Evolutionary conservation across 129 eudicot genomes (phyloP).

Genomic region (Centrapalus pauciflorus): DNA sequence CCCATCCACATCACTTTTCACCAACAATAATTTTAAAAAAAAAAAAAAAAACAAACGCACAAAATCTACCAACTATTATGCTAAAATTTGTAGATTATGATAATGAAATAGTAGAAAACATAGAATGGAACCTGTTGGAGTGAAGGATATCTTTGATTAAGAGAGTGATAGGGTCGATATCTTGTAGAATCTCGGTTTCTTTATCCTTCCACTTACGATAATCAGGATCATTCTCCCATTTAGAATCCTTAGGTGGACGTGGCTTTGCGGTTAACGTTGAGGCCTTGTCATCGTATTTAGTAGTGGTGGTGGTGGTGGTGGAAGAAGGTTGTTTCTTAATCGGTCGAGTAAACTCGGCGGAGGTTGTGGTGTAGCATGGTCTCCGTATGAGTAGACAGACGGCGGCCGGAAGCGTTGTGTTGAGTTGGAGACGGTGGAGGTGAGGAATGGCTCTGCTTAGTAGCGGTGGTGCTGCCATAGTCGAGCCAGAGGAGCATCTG

Average conservation of each 20-base stretch:
- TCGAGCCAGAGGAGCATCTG: conserved; percentile 19
- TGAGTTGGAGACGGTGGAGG: conserved; percentile 60
- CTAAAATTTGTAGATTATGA: too few species aligned
- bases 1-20: too few species aligned
- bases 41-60: too few species aligned
- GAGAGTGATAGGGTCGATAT: conserved; percentile 50
- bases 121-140: conserved; percentile 51
- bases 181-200: conserved; percentile 56
- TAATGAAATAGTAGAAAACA: neutral
- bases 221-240: conserved; percentile 47
- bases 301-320: conserved; percentile 2
- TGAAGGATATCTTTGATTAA: conserved; percentile 70
- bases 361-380: conserved; percentile 29
- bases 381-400: conserved; percentile 31
- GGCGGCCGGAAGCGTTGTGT: conserved; percentile 27
- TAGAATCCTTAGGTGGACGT: conserved; percentile 29
- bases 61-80: too few species aligned
- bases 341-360: conserved; percentile 43
- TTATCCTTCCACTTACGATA: conserved; percentile 67
- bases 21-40: too few species aligned
- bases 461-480: conserved; percentile 64
- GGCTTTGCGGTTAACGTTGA: neutral
- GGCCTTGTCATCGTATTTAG: conserved; percentile 10
- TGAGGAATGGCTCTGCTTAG: conserved; percentile 39
- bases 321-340: conserved; percentile 30